A percentile compares a stretch with the other conserved stretches of the same genome.
Evolutionary conservation across 192 early-diverging fungal genomes (phyloP).

Genomic region (Coemansia sp.): DNA sequence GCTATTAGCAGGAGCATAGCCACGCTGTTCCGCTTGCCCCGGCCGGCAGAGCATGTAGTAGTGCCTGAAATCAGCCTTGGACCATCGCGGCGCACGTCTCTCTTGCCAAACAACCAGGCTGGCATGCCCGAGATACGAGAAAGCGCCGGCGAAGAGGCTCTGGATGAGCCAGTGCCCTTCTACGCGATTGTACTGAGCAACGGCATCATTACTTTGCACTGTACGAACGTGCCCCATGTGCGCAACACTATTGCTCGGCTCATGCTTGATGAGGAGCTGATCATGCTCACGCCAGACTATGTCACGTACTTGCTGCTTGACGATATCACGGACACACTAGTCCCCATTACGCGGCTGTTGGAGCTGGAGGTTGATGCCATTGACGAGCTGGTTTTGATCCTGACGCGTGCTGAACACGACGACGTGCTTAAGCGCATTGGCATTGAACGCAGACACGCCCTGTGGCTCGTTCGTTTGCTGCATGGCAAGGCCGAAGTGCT

Average conservation of each 20-base stretch:
- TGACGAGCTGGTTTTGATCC: conserved; percentile 90
- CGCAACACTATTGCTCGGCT: conserved; percentile 52
- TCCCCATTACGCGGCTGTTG: conserved; percentile 77
- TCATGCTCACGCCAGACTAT: conserved; percentile 25
- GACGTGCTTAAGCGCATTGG: conserved; percentile 78
- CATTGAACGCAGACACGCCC: conserved; percentile 66
- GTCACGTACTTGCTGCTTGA: conserved; percentile 87
- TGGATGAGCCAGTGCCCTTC: conserved; percentile 44
- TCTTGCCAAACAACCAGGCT: background rate
- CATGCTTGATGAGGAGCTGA: conserved; percentile 11
- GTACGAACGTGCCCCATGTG: conserved; percentile 54
- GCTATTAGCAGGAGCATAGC: background rate
- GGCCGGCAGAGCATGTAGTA: background rate
- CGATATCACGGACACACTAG: conserved; percentile 90
- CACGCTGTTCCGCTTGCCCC: background rate
- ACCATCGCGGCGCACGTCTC: background rate
- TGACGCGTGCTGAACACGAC: conserved; percentile 79
- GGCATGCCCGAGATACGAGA: background rate
- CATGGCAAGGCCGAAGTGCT: conserved; percentile 72
- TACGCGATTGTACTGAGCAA: conserved; percentile 39
- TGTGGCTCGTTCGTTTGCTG: conserved; percentile 65
- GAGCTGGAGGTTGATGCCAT: conserved; percentile 95
- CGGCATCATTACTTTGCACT: conserved; percentile 46
- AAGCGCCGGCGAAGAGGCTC: conserved; percentile 11
- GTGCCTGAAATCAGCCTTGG: conserved; percentile 1